These are phyloP conservation scores for Ceratocystiopsis minuta DNA, from an alignment of 2,329 filamentous ascomycete species.

Conservation along the genomic window DNA sequence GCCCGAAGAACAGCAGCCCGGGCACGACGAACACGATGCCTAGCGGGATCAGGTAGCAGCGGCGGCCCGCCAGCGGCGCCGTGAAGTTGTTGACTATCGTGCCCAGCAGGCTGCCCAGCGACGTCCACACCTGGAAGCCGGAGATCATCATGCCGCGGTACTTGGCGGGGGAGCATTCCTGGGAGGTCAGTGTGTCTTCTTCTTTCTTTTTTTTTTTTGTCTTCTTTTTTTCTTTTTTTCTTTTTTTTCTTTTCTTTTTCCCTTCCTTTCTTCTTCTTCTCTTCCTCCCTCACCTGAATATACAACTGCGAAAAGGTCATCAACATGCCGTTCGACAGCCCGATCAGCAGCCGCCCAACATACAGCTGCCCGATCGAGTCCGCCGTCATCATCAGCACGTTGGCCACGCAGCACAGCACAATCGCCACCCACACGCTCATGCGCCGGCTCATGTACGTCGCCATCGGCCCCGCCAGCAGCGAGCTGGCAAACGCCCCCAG, in stretches of 20 bases:
- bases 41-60: conserved; percentile 22
- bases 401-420: conserved; percentile 29
- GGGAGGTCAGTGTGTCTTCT: background rate
- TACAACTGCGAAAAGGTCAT: conserved; percentile 31
- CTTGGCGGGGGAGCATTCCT: conserved; percentile 15
- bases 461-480: conserved; percentile 21
- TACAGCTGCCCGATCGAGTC: conserved; percentile 34
- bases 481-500: conserved; percentile 28
- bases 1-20: conserved; percentile 16
- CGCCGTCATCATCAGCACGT: conserved; percentile 40
- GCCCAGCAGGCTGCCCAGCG: conserved; percentile 21
- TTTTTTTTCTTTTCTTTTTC: too few relatives aligned
- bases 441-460: conserved; percentile 16
- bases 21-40: conserved; percentile 23
- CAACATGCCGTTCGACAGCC: conserved; percentile 37
- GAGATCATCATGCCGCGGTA: conserved; percentile 20
- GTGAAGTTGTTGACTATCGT: conserved; percentile 33
- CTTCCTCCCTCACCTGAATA: conserved; percentile 12
- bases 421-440: conserved; percentile 27
- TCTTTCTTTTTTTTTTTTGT: too few relatives aligned
- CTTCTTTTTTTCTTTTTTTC: too few relatives aligned
- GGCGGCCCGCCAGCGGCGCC: conserved; percentile 17
- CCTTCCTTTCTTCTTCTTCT: too few relatives aligned
- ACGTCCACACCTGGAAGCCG: conserved; percentile 16
- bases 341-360: conserved; percentile 34